phyloP scores from a whole-genome alignment of 148 eudicot genomes.

The Bassia scoparia region DNA sequence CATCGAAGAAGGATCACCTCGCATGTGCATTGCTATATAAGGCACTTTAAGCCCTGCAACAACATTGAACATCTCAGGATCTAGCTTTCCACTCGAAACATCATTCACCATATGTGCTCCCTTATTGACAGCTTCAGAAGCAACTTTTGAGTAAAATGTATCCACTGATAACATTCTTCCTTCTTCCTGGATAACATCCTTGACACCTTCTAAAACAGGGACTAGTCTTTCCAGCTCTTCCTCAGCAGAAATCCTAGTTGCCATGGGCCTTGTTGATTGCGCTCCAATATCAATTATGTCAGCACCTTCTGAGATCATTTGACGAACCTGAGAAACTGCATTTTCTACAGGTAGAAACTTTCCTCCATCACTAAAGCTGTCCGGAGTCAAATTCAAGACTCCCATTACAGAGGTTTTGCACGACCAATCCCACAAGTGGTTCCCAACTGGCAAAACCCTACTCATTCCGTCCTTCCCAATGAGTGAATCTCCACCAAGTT shows the following conservation, averaged over 20 bases:
- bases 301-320: slow-evolving; percentile 71
- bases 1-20: slow-evolving; percentile 89
- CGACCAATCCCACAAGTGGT: slow-evolving; percentile 73
- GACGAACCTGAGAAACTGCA: slow-evolving; percentile 56
- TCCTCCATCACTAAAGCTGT: slow-evolving; percentile 97
- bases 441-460: slow-evolving; percentile 75
- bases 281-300: slow-evolving; percentile 94
- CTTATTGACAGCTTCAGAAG: slow-evolving; percentile 66
- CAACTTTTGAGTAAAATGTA: slow-evolving; percentile 76
- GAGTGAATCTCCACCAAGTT: slow-evolving; percentile 77
- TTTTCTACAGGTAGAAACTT: slow-evolving; percentile 50
- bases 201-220: slow-evolving; percentile 70
- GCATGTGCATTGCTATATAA: slow-evolving; percentile 88
- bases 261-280: slow-evolving; percentile 91
- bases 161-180: slow-evolving; percentile 78
- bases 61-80: slow-evolving; percentile 55
- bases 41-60: slow-evolving; percentile 65
- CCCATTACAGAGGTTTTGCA: slow-evolving; percentile 76
- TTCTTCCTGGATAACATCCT: slow-evolving; percentile 49
- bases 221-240: slow-evolving; percentile 78
- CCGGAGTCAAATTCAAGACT: slow-evolving; percentile 81
- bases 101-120: slow-evolving; percentile 86
- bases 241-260: slow-evolving; percentile 56
- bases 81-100: slow-evolving; percentile 77
- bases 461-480: slow-evolving; percentile 81